Percentiles rank a stretch among this genome's conserved stretches.
These are phyloP conservation scores for Juglanconis sp. DNA, from an alignment of 2,329 filamentous ascomycete genomes.

Conservation along the genomic window DNA sequence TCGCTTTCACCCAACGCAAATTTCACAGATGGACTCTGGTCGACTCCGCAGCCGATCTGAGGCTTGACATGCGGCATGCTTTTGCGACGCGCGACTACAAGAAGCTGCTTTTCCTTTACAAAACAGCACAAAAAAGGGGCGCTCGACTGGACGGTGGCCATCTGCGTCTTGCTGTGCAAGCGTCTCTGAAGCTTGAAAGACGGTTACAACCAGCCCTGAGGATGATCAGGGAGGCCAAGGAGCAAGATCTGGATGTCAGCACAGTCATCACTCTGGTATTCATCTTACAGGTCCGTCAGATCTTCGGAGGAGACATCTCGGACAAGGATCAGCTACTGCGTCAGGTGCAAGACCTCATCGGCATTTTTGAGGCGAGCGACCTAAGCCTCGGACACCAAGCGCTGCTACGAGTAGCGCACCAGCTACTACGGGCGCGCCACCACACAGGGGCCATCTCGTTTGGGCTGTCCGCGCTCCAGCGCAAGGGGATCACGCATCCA, in stretches of 20 bases:
- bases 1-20: constrained; percentile 5
- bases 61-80: constrained; percentile 15
- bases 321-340: constrained; percentile 21
- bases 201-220: constrained; percentile 31
- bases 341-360: constrained; percentile 22
- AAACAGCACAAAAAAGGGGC: constrained; percentile 30
- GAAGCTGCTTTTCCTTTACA: constrained; percentile 33
- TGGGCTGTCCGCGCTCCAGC: constrained; percentile 26
- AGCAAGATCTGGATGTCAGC: constrained; percentile 40
- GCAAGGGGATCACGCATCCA: constrained; percentile 13
- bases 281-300: constrained; percentile 33
- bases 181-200: constrained; percentile 32
- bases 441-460: constrained; percentile 26
- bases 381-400: constrained; percentile 24
- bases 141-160: constrained; percentile 38
- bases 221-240: constrained; percentile 38
- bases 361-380: constrained; percentile 20
- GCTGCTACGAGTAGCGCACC: constrained; percentile 29
- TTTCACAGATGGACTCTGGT: constrained; percentile 1
- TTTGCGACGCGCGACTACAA: constrained; percentile 3
- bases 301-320: constrained; percentile 24
- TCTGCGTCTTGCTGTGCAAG: constrained; percentile 46
- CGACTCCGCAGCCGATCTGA: constrained; percentile 4
- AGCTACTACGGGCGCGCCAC: constrained; percentile 26
- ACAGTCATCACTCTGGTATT: constrained; percentile 38